phyloP scores from a whole-genome alignment of 192 early-diverging fungal genomes.

The Radiomyces spectabilis region DNA sequence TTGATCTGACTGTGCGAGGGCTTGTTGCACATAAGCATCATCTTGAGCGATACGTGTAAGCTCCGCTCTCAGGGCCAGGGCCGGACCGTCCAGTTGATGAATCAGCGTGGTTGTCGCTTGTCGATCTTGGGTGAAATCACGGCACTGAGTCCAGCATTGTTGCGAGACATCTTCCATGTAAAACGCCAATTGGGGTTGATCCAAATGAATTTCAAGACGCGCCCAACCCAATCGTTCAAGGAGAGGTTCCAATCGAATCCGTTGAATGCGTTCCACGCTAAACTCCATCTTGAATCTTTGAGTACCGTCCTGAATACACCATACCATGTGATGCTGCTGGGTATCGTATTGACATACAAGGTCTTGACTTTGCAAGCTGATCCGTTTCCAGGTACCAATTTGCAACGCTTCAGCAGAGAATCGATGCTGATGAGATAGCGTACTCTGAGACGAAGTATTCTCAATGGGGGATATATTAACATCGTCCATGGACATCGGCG shows the following conservation, averaged over 20 bases:
- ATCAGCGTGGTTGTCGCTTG: slow-evolving; percentile 42
- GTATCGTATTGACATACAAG: slow-evolving; percentile 46
- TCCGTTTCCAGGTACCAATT: slow-evolving; percentile 59
- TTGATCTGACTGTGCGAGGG: too few species aligned
- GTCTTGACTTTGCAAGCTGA: slow-evolving; percentile 34
- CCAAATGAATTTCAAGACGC: slow-evolving; percentile 15
- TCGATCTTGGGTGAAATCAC: slow-evolving; percentile 55
- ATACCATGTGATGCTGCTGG: slow-evolving; percentile 34
- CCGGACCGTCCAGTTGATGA: slow-evolving; percentile 40
- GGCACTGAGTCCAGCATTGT: slow-evolving; percentile 58
- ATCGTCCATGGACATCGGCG: slow-evolving; percentile 5
- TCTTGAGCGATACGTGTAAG: slow-evolving; percentile 18
- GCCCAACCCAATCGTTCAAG: slow-evolving; percentile 18
- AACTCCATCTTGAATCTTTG: slow-evolving; percentile 51
- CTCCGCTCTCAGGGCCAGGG: slow-evolving; percentile 8
- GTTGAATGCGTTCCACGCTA: slow-evolving; percentile 34
- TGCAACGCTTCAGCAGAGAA: slow-evolving; percentile 47
- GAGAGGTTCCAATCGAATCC: slow-evolving; percentile 16
- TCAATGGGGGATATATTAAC: too few species aligned
- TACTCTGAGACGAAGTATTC: too few species aligned
- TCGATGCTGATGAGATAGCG: too few species aligned
- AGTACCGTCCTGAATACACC: slow-evolving; percentile 51
- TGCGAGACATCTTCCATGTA: slow-evolving; percentile 40
- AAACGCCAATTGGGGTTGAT: slow-evolving; percentile 30
- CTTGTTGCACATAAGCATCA: too few species aligned